Evolutionary conservation across 2,329 filamentous ascomycete genomes (phyloP).

Genomic region (Curvularia verruculosa): DNA sequence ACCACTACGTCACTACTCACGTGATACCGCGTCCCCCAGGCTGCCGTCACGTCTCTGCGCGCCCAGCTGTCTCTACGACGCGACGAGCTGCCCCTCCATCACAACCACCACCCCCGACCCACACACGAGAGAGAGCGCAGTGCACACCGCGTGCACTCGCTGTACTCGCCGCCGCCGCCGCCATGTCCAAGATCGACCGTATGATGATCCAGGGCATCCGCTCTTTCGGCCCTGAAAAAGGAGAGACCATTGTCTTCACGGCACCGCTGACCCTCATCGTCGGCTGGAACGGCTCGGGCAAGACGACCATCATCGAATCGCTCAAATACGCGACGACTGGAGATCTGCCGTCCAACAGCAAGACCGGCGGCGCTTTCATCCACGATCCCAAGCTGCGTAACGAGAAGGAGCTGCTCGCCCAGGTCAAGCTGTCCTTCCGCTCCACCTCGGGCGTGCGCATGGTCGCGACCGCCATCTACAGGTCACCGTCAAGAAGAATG

Average conservation of each 20-base stretch:
- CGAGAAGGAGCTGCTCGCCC: constrained; percentile 86
- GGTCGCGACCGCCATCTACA: constrained; percentile 85
- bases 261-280: constrained; percentile 95
- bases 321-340: constrained; percentile 98
- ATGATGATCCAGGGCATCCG: constrained; percentile 83
- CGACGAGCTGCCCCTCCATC: neutral
- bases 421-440: constrained; percentile 88
- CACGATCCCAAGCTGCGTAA: constrained; percentile 93
- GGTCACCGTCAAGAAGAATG: constrained; percentile 82
- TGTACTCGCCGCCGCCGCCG: constrained; percentile 3
- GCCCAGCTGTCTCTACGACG: neutral
- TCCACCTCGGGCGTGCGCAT: constrained; percentile 78
- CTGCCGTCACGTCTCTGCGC: constrained; percentile 2
- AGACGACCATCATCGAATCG: constrained; percentile 98
- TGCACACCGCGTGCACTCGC: neutral
- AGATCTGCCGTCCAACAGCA: constrained; percentile 87
- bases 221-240: constrained; percentile 78
- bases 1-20: constrained; percentile 3
- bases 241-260: constrained; percentile 84
- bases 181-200: constrained; percentile 76
- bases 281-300: constrained; percentile 95
- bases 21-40: constrained; percentile 10
- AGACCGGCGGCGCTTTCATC: constrained; percentile 87
- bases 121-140: neutral
- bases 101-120: neutral